phyloP scores from a whole-genome alignment of 1,284 basidiomycete genomes.

The Rhodotorula sp. region DNA sequence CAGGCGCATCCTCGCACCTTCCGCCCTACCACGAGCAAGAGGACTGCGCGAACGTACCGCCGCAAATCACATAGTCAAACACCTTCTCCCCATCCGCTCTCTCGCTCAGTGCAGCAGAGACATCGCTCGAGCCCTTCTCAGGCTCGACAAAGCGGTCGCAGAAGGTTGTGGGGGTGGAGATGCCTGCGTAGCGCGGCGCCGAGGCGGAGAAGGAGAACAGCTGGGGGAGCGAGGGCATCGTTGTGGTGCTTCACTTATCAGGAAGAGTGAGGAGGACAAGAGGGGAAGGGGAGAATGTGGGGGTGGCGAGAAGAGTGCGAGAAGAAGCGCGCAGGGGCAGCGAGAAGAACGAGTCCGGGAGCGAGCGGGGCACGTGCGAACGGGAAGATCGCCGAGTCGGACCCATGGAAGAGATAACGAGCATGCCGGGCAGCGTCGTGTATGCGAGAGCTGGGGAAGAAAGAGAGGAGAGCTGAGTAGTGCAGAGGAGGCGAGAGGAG shows the following conservation, averaged over 20 bases:
- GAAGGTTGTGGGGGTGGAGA: constrained; percentile 12
- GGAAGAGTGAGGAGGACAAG: neutral
- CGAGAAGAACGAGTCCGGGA: neutral
- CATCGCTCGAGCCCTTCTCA: neutral
- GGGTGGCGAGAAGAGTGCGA: neutral
- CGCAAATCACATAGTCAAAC: constrained; percentile 22
- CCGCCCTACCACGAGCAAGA: neutral
- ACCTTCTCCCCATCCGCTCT: neutral
- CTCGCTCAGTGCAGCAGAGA: neutral
- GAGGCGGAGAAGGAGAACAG: neutral
- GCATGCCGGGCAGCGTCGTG: no score
- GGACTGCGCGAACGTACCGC: constrained; percentile 6
- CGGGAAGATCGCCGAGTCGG: neutral
- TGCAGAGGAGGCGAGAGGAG: neutral
- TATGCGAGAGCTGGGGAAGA: neutral
- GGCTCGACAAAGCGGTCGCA: constrained; percentile 1
- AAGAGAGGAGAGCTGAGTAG: neutral
- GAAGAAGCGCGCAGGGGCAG: neutral
- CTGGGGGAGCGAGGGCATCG: neutral
- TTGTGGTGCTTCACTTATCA: neutral
- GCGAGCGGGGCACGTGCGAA: neutral
- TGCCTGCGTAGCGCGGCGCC: constrained; percentile 18
- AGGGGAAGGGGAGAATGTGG: no score
- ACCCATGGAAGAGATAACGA: neutral
- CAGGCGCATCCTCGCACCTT: no score